A percentile compares a stretch with the other conserved stretches of the same genome.
phyloP scores from a whole-genome alignment of 176 grass and related monocot genomes.

The Musa beccarii region DNA sequence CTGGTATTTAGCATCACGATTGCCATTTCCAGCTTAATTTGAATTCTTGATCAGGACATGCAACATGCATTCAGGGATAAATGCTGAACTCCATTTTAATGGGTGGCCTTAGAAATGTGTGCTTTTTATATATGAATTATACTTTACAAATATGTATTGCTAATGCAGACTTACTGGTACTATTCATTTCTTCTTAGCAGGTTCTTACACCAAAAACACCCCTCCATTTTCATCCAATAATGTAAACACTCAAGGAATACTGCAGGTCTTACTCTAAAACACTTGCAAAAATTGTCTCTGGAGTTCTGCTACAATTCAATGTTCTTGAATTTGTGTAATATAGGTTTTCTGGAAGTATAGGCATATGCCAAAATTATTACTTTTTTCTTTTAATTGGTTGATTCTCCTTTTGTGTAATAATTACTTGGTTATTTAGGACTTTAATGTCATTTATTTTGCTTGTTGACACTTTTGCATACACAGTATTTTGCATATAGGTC shows the following conservation, averaged over 20 bases:
- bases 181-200: constrained; percentile 33
- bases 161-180: background rate
- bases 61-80: background rate
- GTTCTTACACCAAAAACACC: constrained; percentile 49
- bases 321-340: constrained; percentile 3
- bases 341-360: background rate
- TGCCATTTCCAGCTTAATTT: constrained; percentile 14
- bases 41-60: constrained; percentile 9
- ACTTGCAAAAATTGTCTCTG: background rate
- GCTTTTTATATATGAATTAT: background rate
- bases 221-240: constrained; percentile 45
- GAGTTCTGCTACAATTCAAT: constrained; percentile 18
- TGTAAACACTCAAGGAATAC: constrained; percentile 43
- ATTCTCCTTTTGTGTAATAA: background rate
- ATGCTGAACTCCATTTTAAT: background rate
- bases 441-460: too few relatives aligned
- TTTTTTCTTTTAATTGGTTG: background rate
- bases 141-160: background rate
- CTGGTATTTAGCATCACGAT: constrained; percentile 27
- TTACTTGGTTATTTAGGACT: background rate
- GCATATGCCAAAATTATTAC: background rate
- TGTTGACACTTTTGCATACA: too few relatives aligned
- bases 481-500: too few relatives aligned
- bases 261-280: constrained; percentile 61
- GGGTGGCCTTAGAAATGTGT: background rate